Evolutionary conservation across 345 rosid genomes (phyloP).

Genomic region (Citrus sp.): DNA sequence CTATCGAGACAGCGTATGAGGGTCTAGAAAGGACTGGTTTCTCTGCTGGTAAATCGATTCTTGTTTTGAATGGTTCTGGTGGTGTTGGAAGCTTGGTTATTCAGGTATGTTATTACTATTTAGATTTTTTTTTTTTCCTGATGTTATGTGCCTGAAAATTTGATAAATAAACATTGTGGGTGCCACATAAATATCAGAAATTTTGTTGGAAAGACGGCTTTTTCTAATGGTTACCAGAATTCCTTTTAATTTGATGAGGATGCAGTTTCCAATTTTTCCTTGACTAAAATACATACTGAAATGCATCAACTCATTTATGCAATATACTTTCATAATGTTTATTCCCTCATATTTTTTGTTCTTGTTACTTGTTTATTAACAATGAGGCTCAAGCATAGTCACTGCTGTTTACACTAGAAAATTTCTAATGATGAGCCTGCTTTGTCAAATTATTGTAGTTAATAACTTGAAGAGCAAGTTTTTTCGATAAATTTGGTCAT

Average conservation of each 20-base stretch:
- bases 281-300: neutral
- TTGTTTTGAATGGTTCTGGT: constrained; percentile 85
- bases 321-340: neutral
- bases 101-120: constrained; percentile 49
- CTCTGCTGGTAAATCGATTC: constrained; percentile 78
- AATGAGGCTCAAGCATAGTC: neutral
- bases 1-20: constrained; percentile 80
- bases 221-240: neutral
- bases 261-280: neutral
- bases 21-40: constrained; percentile 80
- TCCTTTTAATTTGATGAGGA: neutral
- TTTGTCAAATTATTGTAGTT: neutral
- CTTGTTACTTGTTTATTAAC: neutral
- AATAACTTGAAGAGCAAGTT: neutral
- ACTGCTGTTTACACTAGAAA: neutral
- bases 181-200: neutral
- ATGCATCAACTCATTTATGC: neutral
- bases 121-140: neutral
- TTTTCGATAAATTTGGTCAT: too few species aligned
- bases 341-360: neutral
- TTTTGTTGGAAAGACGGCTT: neutral
- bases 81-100: constrained; percentile 96
- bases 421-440: neutral
- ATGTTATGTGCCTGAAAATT: neutral
- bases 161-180: neutral